These are phyloP conservation scores for Sporothrix brunneoviolacea DNA, from an alignment of 2,329 filamentous ascomycete genomes.

Conservation along the genomic window DNA sequence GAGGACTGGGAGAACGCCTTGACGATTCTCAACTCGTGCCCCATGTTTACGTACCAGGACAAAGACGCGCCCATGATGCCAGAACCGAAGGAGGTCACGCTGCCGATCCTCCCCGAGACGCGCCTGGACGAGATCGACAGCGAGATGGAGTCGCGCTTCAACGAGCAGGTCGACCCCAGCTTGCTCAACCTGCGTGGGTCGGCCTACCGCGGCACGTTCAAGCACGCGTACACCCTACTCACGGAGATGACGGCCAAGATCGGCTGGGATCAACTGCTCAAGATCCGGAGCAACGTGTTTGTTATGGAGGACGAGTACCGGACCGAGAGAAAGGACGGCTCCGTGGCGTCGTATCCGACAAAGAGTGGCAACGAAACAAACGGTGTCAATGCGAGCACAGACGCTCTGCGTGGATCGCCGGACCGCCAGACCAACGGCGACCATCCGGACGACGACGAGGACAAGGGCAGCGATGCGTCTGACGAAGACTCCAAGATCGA, in stretches of 20 bases:
- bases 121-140: constrained; percentile 95
- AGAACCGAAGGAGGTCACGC: constrained; percentile 77
- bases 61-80: constrained; percentile 95
- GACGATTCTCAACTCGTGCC: constrained; percentile 93
- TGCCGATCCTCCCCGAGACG: constrained; percentile 83
- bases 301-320: constrained; percentile 99
- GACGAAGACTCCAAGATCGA: constrained; percentile 23
- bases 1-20: constrained; percentile 97
- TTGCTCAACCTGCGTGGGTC: constrained; percentile 80
- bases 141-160: constrained; percentile 71
- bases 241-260: constrained; percentile 96
- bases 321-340: constrained; percentile 67
- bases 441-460: constrained; percentile 28
- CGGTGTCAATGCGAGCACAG: constrained; percentile 64
- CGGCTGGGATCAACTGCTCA: constrained; percentile 93
- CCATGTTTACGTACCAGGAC: constrained; percentile 99
- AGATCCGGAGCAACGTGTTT: constrained; percentile 92
- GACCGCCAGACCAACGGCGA: constrained; percentile 47
- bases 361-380: constrained; percentile 49
- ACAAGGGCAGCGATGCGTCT: constrained; percentile 15
- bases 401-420: constrained; percentile 67
- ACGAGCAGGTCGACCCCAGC: constrained; percentile 81
- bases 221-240: constrained; percentile 86
- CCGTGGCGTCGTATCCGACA: constrained; percentile 35
- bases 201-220: constrained; percentile 88